Conservation (phyloP, 2,329 filamentous ascomycete species). For the Alternaria solani region DNA sequence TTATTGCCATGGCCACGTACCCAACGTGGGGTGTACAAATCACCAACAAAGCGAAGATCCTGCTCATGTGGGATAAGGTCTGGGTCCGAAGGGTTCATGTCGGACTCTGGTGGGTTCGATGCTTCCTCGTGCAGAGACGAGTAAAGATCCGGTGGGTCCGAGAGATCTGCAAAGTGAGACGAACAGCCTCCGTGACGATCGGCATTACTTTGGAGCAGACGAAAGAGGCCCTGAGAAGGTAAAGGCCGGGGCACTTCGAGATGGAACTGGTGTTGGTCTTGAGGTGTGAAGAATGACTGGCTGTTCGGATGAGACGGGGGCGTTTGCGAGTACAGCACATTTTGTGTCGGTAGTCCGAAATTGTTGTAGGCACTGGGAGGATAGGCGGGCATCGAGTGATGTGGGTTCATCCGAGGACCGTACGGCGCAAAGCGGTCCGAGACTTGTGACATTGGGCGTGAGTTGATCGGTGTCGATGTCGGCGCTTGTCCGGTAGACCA, state of each 20-base stretch:
- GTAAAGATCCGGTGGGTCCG: constrained; percentile 79
- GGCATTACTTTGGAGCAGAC: constrained; percentile 77
- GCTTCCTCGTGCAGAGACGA: constrained; percentile 78
- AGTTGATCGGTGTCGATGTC: constrained; percentile 68
- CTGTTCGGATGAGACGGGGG: constrained; percentile 64
- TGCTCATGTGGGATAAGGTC: constrained; percentile 81
- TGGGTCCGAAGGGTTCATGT: constrained; percentile 81
- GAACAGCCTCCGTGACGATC: constrained; percentile 69
- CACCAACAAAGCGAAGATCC: constrained; percentile 75
- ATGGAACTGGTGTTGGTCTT: constrained; percentile 59
- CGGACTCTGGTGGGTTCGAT: constrained; percentile 75
- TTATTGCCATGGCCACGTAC: constrained; percentile 87
- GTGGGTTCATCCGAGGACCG: constrained; percentile 62
- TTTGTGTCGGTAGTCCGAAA: constrained; percentile 45
- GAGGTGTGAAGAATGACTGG: constrained; percentile 56
- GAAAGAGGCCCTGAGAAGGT: constrained; percentile 76
- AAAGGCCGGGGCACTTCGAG: constrained; percentile 64
- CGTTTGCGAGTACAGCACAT: constrained; percentile 49
- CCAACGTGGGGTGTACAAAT: constrained; percentile 84
- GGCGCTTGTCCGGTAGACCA: constrained; percentile 73
- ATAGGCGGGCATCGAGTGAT: constrained; percentile 52
- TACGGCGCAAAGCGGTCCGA: constrained; percentile 70
- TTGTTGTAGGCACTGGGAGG: constrained; percentile 42
- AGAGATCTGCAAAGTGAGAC: constrained; percentile 75
- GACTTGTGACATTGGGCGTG: constrained; percentile 64